Conservation (phyloP, 1,284 basidiomycete species). For the Microbotryum saponariae region DNA sequence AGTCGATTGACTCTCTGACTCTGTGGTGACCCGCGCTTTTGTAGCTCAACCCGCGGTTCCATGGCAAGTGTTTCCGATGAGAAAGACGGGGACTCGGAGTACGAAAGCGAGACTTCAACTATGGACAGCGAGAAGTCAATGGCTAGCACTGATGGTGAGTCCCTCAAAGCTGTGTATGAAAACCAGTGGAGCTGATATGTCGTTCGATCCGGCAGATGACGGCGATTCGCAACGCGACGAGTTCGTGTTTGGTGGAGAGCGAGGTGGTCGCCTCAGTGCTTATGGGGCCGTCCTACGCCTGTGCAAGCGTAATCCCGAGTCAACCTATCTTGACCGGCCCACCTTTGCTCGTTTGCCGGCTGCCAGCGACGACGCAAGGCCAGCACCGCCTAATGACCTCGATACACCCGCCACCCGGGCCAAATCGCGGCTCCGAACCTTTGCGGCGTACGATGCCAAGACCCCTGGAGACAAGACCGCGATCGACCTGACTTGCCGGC, state of each 20-base stretch:
- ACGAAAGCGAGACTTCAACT: no score
- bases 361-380: background rate
- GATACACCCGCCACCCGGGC: no score
- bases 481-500: slow-evolving; percentile 9
- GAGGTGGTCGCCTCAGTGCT: slow-evolving; percentile 18
- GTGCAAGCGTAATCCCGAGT: slow-evolving; percentile 16
- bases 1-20: no score
- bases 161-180: background rate
- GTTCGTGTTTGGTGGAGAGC: slow-evolving; percentile 1
- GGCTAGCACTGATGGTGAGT: background rate
- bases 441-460: background rate
- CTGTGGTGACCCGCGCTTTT: no score
- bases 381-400: no score
- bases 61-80: background rate
- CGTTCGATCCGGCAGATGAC: slow-evolving; percentile 2
- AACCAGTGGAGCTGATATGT: background rate
- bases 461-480: background rate
- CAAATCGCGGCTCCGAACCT: background rate
- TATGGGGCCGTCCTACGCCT: slow-evolving; percentile 19
- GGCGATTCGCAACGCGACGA: background rate
- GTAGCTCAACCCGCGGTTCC: background rate
- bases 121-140: slow-evolving; percentile 1
- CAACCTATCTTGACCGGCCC: slow-evolving; percentile 11
- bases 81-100: background rate
- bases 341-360: slow-evolving; percentile 11